These are phyloP conservation scores for Aphanomyces cochlioides DNA, from an alignment of 352 stramenopile species.

Conservation along the genomic window DNA sequence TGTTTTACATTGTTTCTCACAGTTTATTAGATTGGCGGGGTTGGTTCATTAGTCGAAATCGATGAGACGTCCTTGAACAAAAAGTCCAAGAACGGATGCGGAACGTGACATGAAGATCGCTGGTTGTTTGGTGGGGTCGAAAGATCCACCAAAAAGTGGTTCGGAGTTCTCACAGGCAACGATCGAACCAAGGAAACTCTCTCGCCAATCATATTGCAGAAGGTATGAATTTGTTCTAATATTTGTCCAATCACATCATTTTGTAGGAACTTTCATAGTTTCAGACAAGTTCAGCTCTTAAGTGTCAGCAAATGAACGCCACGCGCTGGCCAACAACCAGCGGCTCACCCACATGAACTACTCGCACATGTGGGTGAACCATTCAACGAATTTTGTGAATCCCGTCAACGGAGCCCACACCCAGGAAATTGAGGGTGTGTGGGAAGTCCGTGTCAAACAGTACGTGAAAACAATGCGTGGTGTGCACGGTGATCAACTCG, in stretches of 20 bases:
- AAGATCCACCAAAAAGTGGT: neutral
- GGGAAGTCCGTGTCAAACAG: slow-evolving; percentile 23
- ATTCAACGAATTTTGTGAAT: slow-evolving; percentile 7
- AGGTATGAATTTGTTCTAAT: no score
- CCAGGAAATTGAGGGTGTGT: slow-evolving; percentile 26
- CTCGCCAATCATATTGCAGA: neutral
- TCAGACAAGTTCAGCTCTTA: neutral
- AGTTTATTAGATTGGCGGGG: neutral
- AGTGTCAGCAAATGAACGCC: neutral
- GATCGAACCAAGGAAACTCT: neutral
- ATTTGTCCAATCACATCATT: neutral
- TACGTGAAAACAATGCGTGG: slow-evolving; percentile 27
- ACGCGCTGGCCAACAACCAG: neutral
- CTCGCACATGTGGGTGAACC: slow-evolving; percentile 22
- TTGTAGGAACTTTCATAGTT: neutral
- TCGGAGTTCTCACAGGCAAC: neutral
- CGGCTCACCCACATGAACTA: slow-evolving; percentile 10
- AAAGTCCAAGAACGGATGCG: neutral
- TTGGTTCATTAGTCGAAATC: neutral
- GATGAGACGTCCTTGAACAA: neutral
- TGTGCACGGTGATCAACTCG: neutral
- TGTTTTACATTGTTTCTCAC: neutral
- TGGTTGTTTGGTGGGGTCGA: neutral
- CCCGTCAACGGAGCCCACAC: slow-evolving; percentile 29
- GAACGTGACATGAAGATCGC: neutral